phyloP scores from a whole-genome alignment of 805 yeast species.

The Myxozyma neglecta region DNA sequence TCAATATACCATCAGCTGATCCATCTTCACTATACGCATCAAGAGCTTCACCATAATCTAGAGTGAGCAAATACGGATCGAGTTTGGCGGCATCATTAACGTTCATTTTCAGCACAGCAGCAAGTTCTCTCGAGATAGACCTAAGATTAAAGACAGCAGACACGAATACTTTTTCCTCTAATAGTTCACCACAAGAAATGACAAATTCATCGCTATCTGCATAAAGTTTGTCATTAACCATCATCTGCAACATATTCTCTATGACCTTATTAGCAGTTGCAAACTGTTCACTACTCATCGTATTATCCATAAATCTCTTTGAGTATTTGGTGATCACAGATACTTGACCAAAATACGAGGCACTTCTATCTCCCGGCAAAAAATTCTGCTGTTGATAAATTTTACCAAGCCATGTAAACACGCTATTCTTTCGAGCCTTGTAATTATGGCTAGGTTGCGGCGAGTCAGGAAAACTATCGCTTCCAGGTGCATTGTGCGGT shows the following conservation, averaged over 20 bases:
- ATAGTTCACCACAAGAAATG: not conserved
- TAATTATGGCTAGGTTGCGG: not conserved
- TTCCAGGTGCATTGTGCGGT: not conserved
- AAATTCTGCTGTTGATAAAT: constrained; percentile 50
- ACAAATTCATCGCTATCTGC: not conserved
- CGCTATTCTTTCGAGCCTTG: not conserved
- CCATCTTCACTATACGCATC: constrained; percentile 11
- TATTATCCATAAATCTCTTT: not conserved
- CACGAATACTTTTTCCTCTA: not conserved
- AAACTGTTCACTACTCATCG: constrained; percentile 8
- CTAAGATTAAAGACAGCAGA: constrained; percentile 2
- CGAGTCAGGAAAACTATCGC: not conserved
- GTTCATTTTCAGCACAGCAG: not conserved
- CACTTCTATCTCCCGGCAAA: constrained; percentile 39
- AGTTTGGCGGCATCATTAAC: not conserved
- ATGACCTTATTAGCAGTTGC: constrained; percentile 5
- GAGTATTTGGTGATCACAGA: constrained; percentile 54
- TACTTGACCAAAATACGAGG: constrained; percentile 78
- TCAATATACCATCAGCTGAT: constrained; percentile 7
- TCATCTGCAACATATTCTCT: constrained; percentile 9
- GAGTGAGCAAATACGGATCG: constrained; percentile 16
- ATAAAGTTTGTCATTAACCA: constrained; percentile 2
- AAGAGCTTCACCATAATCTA: constrained; percentile 10
- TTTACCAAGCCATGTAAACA: constrained; percentile 15
- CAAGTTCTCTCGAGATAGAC: not conserved